Evolutionary conservation across 1,284 basidiomycete species (phyloP).

Genomic region (Anthracocystis panici-leucophaei): DNA sequence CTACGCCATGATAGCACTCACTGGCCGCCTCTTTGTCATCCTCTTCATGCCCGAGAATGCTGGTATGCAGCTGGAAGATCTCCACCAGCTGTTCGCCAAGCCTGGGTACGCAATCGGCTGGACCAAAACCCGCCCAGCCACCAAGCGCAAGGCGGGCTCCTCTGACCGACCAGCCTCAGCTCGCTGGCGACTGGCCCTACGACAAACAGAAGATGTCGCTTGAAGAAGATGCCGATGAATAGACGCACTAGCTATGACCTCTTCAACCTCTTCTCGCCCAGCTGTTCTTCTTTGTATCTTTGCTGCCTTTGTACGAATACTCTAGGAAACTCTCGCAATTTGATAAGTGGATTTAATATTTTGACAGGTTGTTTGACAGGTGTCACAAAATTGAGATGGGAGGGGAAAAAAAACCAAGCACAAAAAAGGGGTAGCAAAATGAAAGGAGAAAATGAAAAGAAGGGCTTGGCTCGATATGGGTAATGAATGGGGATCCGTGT

Average conservation of each 20-base stretch:
- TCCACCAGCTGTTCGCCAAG: conserved; percentile 53
- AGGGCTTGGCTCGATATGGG: too few relatives aligned
- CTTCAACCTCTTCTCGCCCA: neutral
- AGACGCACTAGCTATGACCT: conserved; percentile 21
- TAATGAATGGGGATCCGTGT: too few relatives aligned
- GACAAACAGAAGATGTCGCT: conserved; percentile 28
- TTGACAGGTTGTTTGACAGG: too few relatives aligned
- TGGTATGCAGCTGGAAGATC: conserved; percentile 50
- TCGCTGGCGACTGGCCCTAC: conserved; percentile 24
- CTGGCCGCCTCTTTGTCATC: conserved; percentile 49
- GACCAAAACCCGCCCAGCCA: conserved; percentile 37
- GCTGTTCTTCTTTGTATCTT: neutral
- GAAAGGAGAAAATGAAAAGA: too few relatives aligned
- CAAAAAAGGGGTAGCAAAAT: too few relatives aligned
- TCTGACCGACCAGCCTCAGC: conserved; percentile 23
- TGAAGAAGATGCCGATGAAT: conserved; percentile 31
- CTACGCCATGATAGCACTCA: conserved; percentile 41
- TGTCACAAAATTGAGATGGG: too few relatives aligned
- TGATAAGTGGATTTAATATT: too few relatives aligned
- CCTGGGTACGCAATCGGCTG: conserved; percentile 53
- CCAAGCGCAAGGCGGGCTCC: conserved; percentile 15
- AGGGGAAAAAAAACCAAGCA: too few relatives aligned
- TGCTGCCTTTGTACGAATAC: neutral
- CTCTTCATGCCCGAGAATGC: conserved; percentile 56
- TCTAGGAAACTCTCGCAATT: too few relatives aligned